Conservation (phyloP, 176 grass and related monocot genomes). For the Carex kokanica region DNA sequence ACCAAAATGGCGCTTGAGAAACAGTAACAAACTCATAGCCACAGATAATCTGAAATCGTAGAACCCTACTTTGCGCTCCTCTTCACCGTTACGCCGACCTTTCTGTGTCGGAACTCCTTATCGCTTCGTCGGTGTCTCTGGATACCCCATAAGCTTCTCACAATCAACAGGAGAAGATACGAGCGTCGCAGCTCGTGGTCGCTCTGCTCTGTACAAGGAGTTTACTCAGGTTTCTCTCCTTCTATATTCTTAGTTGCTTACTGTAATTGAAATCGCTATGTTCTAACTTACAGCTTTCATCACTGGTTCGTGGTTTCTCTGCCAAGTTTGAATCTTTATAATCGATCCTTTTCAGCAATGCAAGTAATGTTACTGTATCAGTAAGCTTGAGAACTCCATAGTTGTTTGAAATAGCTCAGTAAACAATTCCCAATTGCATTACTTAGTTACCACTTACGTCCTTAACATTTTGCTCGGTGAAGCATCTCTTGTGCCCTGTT, state of each 20-base stretch:
- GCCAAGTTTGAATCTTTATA: not conserved
- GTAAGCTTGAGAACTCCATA: not conserved
- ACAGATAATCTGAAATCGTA: constrained; percentile 4
- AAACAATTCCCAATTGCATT: not conserved
- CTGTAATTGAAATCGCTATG: not conserved
- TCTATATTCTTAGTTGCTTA: not conserved
- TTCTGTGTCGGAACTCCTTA: not conserved
- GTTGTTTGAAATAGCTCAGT: not conserved
- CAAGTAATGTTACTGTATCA: not conserved
- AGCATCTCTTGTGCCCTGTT: not conserved
- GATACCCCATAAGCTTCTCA: not conserved
- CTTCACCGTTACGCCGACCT: not conserved
- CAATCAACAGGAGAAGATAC: not conserved
- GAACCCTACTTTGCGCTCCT: not conserved
- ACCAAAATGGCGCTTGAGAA: not conserved
- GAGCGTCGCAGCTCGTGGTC: not conserved
- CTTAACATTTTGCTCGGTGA: not conserved
- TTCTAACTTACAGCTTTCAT: not conserved
- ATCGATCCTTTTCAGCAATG: not conserved
- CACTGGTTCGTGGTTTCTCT: not conserved
- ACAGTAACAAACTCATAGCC: not conserved
- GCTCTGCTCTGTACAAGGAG: not conserved
- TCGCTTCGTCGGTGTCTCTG: not conserved
- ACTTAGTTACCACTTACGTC: not conserved
- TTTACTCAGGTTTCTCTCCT: not conserved